A percentile compares a stretch with the other conserved stretches of the same genome.
These are phyloP conservation scores for Stachybotrys chlorohalonatus DNA, from an alignment of 2,329 filamentous ascomycete species.

Conservation along the genomic window DNA sequence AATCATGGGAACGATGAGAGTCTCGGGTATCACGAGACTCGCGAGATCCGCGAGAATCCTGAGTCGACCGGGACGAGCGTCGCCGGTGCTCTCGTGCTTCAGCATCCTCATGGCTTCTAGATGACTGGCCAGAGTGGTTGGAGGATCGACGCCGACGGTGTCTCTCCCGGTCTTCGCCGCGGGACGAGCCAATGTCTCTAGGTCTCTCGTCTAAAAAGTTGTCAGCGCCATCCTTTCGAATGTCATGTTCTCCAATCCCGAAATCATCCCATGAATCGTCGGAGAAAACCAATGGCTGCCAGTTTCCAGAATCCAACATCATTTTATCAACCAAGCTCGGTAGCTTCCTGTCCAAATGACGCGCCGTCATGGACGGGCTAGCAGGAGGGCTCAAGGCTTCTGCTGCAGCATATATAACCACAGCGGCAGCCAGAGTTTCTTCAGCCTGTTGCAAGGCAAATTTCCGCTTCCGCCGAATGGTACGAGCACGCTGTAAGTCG, in stretches of 20 bases:
- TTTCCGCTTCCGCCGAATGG: constrained; percentile 34
- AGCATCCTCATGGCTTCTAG: constrained; percentile 21
- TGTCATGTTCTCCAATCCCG: constrained; percentile 24
- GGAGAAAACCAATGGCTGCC: constrained; percentile 19
- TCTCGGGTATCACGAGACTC: neutral
- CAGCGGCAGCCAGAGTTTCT: constrained; percentile 44
- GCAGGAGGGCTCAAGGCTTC: constrained; percentile 34
- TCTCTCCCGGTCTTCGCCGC: constrained; percentile 28
- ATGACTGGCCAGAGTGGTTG: constrained; percentile 23
- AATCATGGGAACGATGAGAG: constrained; percentile 2
- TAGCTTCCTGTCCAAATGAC: constrained; percentile 13
- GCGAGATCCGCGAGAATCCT: neutral
- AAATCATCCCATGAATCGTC: constrained; percentile 21
- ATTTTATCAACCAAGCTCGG: constrained; percentile 16
- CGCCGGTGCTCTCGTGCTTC: constrained; percentile 7
- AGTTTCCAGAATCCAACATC: constrained; percentile 14
- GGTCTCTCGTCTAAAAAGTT: constrained; percentile 43
- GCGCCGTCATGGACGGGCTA: constrained; percentile 18
- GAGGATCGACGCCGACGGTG: constrained; percentile 32
- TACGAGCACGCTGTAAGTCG: constrained; percentile 30
- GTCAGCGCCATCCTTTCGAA: constrained; percentile 44
- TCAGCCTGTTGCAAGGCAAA: constrained; percentile 37
- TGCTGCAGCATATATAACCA: constrained; percentile 43
- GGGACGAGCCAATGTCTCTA: constrained; percentile 25
- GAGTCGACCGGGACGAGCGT: neutral